Evolutionary conservation across 2,329 filamentous ascomycete genomes (phyloP).

Genomic region (Penicillium frequentans): DNA sequence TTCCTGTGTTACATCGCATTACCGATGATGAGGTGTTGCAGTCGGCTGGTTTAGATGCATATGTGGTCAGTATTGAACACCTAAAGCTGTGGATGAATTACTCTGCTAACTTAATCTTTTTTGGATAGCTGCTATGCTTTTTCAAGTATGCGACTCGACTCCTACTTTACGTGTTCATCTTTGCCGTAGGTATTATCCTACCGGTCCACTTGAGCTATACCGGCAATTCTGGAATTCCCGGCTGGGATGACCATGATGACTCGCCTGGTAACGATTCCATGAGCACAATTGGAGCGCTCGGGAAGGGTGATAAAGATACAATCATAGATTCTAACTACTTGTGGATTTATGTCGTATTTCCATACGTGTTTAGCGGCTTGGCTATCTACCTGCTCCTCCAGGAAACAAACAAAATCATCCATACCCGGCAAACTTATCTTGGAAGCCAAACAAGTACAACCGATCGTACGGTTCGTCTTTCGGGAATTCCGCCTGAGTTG

Average conservation of each 20-base stretch:
- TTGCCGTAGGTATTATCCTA: constrained; percentile 75
- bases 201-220: constrained; percentile 76
- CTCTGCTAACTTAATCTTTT: neutral
- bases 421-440: constrained; percentile 83
- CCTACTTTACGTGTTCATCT: constrained; percentile 75
- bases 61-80: constrained; percentile 62
- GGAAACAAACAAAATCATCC: constrained; percentile 82
- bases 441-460: constrained; percentile 94
- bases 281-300: constrained; percentile 22
- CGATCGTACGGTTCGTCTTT: constrained; percentile 87
- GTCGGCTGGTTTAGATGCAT: constrained; percentile 91
- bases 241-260: constrained; percentile 36
- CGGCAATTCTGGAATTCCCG: constrained; percentile 42
- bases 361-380: constrained; percentile 84
- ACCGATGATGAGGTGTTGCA: constrained; percentile 86
- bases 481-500: constrained; percentile 78
- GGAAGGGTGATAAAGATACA: constrained; percentile 33
- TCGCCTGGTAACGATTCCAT: constrained; percentile 12
- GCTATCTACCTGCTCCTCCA: constrained; percentile 79
- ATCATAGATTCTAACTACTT: constrained; percentile 59
- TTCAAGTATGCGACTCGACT: constrained; percentile 94
- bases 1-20: constrained; percentile 78
- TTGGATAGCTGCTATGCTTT: constrained; percentile 74
- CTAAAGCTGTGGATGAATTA: neutral
- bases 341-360: constrained; percentile 93